Conservation (phyloP, 805 yeast species). For the Candida taoyuanica region DNA sequence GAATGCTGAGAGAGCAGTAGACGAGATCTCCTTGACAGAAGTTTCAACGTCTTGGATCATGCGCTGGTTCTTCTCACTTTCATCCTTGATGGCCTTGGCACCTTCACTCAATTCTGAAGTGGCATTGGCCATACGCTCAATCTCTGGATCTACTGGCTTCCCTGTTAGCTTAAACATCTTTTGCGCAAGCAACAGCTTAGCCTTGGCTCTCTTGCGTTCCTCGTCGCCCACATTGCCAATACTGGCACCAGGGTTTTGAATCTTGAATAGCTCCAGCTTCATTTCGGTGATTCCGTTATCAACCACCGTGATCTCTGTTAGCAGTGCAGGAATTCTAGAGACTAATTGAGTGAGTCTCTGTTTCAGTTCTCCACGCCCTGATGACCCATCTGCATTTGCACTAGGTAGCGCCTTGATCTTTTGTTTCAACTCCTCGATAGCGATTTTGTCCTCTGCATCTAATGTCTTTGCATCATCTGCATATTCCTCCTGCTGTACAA, state of each 20-base stretch:
- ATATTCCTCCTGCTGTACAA: slow-evolving; percentile 29
- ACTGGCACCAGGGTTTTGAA: slow-evolving; percentile 64
- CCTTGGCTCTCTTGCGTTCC: slow-evolving; percentile 74
- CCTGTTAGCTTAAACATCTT: slow-evolving; percentile 94
- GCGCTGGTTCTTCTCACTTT: slow-evolving; percentile 49
- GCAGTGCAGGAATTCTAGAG: slow-evolving; percentile 53
- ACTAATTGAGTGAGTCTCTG: slow-evolving; percentile 25
- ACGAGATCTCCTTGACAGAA: slow-evolving; percentile 61
- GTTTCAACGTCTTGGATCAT: slow-evolving; percentile 66
- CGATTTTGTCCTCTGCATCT: slow-evolving; percentile 40
- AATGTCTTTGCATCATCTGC: slow-evolving; percentile 41
- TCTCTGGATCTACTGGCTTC: slow-evolving; percentile 40
- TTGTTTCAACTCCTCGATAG: slow-evolving; percentile 37
- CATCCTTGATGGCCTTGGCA: slow-evolving; percentile 44
- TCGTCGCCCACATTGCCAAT: slow-evolving; percentile 76
- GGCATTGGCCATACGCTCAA: slow-evolving; percentile 33
- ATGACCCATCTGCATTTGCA: slow-evolving; percentile 28
- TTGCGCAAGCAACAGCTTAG: slow-evolving; percentile 70
- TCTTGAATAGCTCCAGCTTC: slow-evolving; percentile 59
- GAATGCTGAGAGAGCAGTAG: slow-evolving; percentile 32
- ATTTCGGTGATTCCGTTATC: slow-evolving; percentile 64
- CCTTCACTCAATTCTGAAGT: slow-evolving; percentile 43
- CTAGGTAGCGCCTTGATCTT: slow-evolving; percentile 42
- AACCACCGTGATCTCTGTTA: slow-evolving; percentile 52
- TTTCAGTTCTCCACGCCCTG: slow-evolving; percentile 33